Evolutionary conservation across 805 yeast genomes (phyloP).

Genomic region (Suhomyces sp.): DNA sequence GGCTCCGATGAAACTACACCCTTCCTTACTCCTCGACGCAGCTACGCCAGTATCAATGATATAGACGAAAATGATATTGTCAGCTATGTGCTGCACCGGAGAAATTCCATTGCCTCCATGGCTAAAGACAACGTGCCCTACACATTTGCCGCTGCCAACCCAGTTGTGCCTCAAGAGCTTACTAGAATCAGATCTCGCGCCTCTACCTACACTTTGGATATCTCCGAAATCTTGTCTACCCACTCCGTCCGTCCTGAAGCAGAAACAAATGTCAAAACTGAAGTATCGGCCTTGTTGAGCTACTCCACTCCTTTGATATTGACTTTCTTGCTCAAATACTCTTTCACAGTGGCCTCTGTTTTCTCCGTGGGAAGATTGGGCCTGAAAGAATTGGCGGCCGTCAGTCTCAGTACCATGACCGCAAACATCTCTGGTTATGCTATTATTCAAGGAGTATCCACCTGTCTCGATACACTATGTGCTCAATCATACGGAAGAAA

Average conservation of each 20-base stretch:
- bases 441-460: conserved; percentile 73
- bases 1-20: conserved; percentile 6
- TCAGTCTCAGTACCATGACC: conserved; percentile 72
- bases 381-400: conserved; percentile 68
- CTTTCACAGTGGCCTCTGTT: conserved; percentile 72
- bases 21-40: conserved; percentile 8
- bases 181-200: conserved; percentile 15
- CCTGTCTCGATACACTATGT: conserved; percentile 73
- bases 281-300: conserved; percentile 34
- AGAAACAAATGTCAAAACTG: conserved; percentile 39
- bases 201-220: conserved; percentile 12
- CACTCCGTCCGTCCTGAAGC: conserved; percentile 39
- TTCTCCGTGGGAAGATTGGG: conserved; percentile 77
- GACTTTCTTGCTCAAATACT: conserved; percentile 68
- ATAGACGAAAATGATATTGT: conserved; percentile 36
- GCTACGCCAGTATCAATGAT: conserved; percentile 5
- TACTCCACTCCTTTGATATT: conserved; percentile 58
- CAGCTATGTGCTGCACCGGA: conserved; percentile 36
- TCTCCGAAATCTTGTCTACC: conserved; percentile 23
- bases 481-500: conserved; percentile 76
- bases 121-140: conserved; percentile 20
- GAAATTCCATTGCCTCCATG: conserved; percentile 36
- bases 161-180: conserved; percentile 12
- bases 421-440: conserved; percentile 76
- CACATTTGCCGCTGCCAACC: conserved; percentile 11